phyloP scores from a whole-genome alignment of 2,329 filamentous ascomycete genomes.

The Calonectria fujianensis region DNA sequence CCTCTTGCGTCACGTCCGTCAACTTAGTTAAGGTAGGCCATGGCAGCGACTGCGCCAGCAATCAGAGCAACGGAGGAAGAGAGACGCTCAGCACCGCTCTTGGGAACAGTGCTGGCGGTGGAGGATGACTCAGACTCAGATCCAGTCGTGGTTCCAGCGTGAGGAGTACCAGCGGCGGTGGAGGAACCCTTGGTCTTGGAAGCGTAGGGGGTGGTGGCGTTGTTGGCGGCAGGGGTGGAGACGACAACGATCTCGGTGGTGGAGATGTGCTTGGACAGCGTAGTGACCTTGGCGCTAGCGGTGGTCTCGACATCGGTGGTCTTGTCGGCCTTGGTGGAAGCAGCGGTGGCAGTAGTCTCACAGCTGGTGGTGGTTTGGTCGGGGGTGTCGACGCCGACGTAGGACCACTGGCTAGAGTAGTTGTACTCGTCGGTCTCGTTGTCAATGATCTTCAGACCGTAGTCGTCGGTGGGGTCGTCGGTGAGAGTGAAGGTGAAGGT shows the following conservation, averaged over 20 bases:
- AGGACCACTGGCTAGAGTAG: conserved; percentile 59
- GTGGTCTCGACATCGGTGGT: conserved; percentile 31
- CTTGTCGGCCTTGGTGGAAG: conserved; percentile 20
- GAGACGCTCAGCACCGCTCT: conserved; percentile 56
- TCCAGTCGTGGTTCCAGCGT: conserved; percentile 36
- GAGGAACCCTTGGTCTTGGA: conserved; percentile 42
- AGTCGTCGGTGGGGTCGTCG: conserved; percentile 56
- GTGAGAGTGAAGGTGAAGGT: conserved; percentile 57
- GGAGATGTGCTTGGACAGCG: conserved; percentile 46
- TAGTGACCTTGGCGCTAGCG: conserved; percentile 45
- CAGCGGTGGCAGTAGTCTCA: conserved; percentile 31
- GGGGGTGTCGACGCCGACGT: conserved; percentile 50
- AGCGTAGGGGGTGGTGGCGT: conserved; percentile 42
- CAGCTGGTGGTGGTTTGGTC: conserved; percentile 24
- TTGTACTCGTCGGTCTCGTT: conserved; percentile 55
- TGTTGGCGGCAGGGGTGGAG: conserved; percentile 45
- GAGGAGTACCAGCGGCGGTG: conserved; percentile 23
- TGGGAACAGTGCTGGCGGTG: conserved; percentile 53
- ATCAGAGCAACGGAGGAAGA: conserved; percentile 59
- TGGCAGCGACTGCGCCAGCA: conserved; percentile 59
- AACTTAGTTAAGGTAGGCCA: conserved; percentile 59
- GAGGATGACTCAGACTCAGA: conserved; percentile 24
- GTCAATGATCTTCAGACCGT: conserved; percentile 60
- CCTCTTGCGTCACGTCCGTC: conserved; percentile 46
- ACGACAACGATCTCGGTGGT: conserved; percentile 38